Evolutionary conservation across 2,329 filamentous ascomycete species (phyloP).

Genomic region (Lachnellula hyalina): DNA sequence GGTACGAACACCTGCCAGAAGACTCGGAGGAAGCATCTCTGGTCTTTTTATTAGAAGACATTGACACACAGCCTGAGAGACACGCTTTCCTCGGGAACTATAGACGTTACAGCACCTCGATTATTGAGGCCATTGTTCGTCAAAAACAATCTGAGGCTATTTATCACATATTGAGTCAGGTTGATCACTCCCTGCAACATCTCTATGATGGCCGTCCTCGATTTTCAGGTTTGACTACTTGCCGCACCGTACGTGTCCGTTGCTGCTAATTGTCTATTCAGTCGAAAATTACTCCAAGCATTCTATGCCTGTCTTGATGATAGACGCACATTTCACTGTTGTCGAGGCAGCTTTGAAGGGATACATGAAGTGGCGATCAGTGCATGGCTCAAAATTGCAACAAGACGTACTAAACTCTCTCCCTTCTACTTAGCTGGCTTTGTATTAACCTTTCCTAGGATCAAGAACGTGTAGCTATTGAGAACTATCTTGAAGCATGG

Average conservation of each 20-base stretch:
- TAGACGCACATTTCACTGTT: conserved; percentile 86
- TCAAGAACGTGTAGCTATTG: conserved; percentile 50
- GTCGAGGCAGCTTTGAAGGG: conserved; percentile 86
- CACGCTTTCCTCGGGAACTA: conserved; percentile 97
- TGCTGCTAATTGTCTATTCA: conserved; percentile 25
- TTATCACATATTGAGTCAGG: conserved; percentile 75
- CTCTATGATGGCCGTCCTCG: conserved; percentile 66
- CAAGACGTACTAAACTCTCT: conserved; percentile 28
- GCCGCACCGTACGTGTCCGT: conserved; percentile 1
- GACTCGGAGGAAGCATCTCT: conserved; percentile 76
- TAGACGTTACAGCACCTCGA: conserved; percentile 77
- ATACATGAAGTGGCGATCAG: conserved; percentile 70
- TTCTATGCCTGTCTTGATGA: conserved; percentile 66
- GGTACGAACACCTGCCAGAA: conserved; percentile 81
- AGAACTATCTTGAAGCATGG: conserved; percentile 64
- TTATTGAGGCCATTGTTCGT: conserved; percentile 82
- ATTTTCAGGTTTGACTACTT: conserved; percentile 53
- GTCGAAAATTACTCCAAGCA: conserved; percentile 60
- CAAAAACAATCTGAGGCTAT: conserved; percentile 80
- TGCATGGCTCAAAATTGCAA: conserved; percentile 45
- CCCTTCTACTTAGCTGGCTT: conserved; percentile 9
- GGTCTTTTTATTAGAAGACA: conserved; percentile 83
- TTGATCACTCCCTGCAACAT: conserved; percentile 67
- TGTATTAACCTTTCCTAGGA: conserved; percentile 30
- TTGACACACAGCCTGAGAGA: conserved; percentile 87